Evolutionary conservation across 495 filamentous ascomycete species (phyloP).

Genomic region (Pseudevernia furfuracea): DNA sequence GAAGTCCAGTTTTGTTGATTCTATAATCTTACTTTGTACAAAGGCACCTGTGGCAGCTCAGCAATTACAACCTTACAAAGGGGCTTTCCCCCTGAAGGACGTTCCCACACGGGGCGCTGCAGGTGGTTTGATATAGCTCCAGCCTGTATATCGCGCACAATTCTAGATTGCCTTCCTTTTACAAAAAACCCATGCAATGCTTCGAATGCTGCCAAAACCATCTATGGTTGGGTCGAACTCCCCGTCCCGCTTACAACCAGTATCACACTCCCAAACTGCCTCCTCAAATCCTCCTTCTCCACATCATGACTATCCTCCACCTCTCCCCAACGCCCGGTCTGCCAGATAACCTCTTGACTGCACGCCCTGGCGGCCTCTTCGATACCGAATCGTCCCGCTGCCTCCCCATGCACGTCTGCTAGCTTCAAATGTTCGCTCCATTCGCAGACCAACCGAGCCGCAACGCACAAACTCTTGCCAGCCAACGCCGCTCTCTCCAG

Average conservation of each 20-base stretch:
- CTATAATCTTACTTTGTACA: not conserved
- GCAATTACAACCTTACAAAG: not conserved
- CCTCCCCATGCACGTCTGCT: slow-evolving; percentile 27
- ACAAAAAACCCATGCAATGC: not conserved
- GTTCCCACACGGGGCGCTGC: not conserved
- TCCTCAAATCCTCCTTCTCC: slow-evolving; percentile 78
- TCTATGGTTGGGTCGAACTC: not conserved
- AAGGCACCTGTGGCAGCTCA: not conserved
- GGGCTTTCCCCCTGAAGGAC: not conserved
- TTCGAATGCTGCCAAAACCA: not conserved
- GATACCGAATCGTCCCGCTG: slow-evolving; percentile 40
- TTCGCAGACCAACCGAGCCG: slow-evolving; percentile 68
- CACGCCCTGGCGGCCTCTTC: slow-evolving; percentile 66
- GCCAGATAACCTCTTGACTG: slow-evolving; percentile 81
- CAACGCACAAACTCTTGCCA: slow-evolving; percentile 76
- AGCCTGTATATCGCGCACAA: not conserved
- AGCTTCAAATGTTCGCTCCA: slow-evolving; percentile 70
- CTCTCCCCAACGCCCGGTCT: slow-evolving; percentile 87
- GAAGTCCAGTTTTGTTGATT: not conserved
- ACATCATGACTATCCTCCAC: slow-evolving; percentile 99
- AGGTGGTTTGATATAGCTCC: not conserved
- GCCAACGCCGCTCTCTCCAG: slow-evolving; percentile 77
- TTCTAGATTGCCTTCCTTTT: not conserved
- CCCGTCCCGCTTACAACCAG: slow-evolving; percentile 58
- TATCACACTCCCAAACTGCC: slow-evolving; percentile 82